Evolutionary conservation across 2,329 filamentous ascomycete species (phyloP).

Genomic region (Uncinocarpus reesii): DNA sequence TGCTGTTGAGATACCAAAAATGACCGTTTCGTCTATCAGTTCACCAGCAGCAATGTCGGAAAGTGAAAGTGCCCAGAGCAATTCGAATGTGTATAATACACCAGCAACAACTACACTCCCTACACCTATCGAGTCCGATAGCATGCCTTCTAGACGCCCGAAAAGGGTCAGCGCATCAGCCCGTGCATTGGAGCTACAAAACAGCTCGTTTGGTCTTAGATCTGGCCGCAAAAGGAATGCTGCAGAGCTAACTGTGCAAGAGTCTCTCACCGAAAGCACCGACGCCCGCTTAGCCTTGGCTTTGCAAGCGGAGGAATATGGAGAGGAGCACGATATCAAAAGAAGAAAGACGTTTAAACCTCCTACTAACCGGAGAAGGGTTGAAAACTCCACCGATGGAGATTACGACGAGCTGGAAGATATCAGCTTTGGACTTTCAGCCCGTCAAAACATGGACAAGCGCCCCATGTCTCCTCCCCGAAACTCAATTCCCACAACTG

Average conservation of each 20-base stretch:
- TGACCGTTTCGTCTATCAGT: background rate
- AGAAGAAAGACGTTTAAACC: constrained; percentile 26
- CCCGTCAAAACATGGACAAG: background rate
- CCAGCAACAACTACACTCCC: constrained; percentile 50
- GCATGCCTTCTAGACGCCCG: constrained; percentile 16
- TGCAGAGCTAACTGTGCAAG: constrained; percentile 35
- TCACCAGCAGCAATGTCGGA: background rate
- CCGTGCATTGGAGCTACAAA: constrained; percentile 39
- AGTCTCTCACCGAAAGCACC: constrained; percentile 26
- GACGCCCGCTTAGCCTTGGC: constrained; percentile 47
- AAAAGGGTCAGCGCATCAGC: constrained; percentile 36
- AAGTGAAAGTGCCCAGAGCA: constrained; percentile 1
- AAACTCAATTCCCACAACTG: too few species aligned
- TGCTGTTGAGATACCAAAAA: constrained; percentile 4
- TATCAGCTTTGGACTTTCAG: too few species aligned
- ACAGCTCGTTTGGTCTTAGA: constrained; percentile 43
- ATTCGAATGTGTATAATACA: constrained; percentile 48
- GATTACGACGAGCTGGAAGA: background rate
- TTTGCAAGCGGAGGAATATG: constrained; percentile 49
- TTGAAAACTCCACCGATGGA: constrained; percentile 21
- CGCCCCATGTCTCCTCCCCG: background rate
- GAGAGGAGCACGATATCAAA: constrained; percentile 25
- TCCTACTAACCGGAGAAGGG: constrained; percentile 14
- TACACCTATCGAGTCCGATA: constrained; percentile 43
- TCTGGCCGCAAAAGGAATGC: constrained; percentile 38